These are phyloP conservation scores for Helichrysum umbraculigerum DNA, from an alignment of 129 eudicot species.

Conservation along the genomic window DNA sequence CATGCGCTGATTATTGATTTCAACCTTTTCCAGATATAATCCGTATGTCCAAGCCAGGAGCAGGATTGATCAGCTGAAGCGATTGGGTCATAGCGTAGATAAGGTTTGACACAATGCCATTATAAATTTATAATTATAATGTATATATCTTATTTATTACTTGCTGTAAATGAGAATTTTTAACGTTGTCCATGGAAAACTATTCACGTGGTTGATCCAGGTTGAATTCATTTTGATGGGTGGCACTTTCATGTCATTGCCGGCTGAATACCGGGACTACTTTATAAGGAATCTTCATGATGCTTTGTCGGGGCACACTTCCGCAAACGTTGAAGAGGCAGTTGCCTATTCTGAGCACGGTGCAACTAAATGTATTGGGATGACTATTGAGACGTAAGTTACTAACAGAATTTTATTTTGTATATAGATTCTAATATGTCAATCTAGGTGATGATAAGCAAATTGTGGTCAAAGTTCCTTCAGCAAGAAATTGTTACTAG, in stretches of 20 bases:
- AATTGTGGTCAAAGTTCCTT: neutral
- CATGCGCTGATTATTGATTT: neutral
- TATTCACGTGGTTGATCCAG: conserved; percentile 35
- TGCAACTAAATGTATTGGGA: conserved; percentile 95
- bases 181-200: conserved; percentile 1
- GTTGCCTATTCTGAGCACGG: conserved; percentile 95
- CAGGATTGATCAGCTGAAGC: conserved; percentile 96
- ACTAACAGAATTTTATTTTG: neutral
- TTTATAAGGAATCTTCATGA: conserved; percentile 93
- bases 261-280: conserved; percentile 91
- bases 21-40: conserved; percentile 63
- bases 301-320: conserved; percentile 97
- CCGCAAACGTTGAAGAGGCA: conserved; percentile 97
- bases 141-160: neutral
- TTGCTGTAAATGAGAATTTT: neutral
- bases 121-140: no score
- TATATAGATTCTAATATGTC: neutral
- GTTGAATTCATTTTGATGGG: conserved; percentile 98
- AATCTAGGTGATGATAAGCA: conserved; percentile 3
- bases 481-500: neutral
- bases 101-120: conserved; percentile 47
- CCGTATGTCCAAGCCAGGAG: conserved; percentile 97
- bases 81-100: conserved; percentile 97
- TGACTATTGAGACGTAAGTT: conserved; percentile 97
- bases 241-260: conserved; percentile 97